Evolutionary conservation across 1,284 basidiomycete species (phyloP).

Genomic region (Uromyces viciae-fabae): DNA sequence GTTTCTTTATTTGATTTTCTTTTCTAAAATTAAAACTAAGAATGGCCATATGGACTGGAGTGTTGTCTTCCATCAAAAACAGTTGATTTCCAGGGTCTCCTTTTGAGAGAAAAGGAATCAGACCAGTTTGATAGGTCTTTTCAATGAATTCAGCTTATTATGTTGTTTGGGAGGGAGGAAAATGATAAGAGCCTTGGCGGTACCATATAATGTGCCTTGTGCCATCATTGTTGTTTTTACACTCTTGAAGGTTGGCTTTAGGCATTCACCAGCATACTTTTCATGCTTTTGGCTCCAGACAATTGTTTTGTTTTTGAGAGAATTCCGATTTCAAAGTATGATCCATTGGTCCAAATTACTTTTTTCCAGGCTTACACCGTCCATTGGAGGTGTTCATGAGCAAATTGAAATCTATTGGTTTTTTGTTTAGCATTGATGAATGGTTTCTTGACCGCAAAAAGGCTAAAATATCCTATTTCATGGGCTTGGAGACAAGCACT

Average conservation of each 20-base stretch:
- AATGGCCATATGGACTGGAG: neutral
- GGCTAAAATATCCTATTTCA: no score
- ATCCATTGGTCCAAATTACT: no score
- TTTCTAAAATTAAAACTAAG: neutral
- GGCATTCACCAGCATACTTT: no score
- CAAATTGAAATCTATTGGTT: no score
- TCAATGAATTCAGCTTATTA: neutral
- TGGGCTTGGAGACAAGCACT: no score
- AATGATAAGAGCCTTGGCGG: neutral
- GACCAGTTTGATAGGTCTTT: neutral
- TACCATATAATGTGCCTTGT: neutral
- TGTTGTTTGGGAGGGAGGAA: neutral
- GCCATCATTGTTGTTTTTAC: neutral
- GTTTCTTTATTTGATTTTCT: neutral
- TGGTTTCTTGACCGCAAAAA: no score
- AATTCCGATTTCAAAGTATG: no score
- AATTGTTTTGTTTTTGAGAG: no score
- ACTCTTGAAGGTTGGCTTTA: conserved; percentile 24
- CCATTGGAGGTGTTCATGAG: no score
- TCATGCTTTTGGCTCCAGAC: no score
- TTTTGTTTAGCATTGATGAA: no score
- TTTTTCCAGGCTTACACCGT: no score
- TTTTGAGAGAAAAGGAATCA: neutral
- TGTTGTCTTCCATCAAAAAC: conserved; percentile 20
- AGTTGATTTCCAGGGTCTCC: neutral